Percentiles rank a stretch among this genome's conserved stretches.
Evolutionary conservation across 106 monocot species (phyloP).

Genomic region (Dendrobium huoshanense): DNA sequence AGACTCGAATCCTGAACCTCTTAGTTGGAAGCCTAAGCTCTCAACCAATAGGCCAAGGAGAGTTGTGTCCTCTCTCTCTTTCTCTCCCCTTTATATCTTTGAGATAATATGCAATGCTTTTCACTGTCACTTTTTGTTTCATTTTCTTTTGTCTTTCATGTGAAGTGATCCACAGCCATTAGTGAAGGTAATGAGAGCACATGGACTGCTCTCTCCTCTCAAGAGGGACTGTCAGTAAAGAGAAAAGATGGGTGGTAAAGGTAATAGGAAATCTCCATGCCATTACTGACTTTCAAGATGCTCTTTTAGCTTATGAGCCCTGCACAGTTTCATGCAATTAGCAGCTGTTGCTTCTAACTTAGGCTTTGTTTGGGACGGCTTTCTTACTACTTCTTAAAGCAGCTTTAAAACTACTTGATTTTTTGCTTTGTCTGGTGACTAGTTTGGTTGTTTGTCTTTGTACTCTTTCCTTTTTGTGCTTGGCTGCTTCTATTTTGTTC

Average conservation of each 20-base stretch:
- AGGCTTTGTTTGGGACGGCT: too few species aligned
- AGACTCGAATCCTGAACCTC: too few species aligned
- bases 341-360: too few species aligned
- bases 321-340: background rate
- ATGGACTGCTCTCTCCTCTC: background rate
- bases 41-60: too few species aligned
- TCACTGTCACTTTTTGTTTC: background rate
- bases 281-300: background rate
- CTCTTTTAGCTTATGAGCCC: background rate
- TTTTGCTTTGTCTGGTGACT: too few species aligned
- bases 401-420: too few species aligned
- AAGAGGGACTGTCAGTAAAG: background rate
- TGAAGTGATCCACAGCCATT: conserved; percentile 1
- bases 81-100: background rate
- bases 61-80: background rate
- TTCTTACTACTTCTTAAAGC: too few species aligned
- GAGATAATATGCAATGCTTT: background rate
- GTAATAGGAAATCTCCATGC: background rate
- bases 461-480: too few species aligned
- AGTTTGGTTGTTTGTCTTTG: too few species aligned
- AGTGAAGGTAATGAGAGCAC: background rate
- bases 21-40: too few species aligned
- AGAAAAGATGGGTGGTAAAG: background rate
- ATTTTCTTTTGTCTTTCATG: conserved; percentile 4
- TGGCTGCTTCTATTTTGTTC: too few species aligned